Conservation (phyloP, 2,329 filamentous ascomycete genomes). For the Trichocomaceae sp. region DNA sequence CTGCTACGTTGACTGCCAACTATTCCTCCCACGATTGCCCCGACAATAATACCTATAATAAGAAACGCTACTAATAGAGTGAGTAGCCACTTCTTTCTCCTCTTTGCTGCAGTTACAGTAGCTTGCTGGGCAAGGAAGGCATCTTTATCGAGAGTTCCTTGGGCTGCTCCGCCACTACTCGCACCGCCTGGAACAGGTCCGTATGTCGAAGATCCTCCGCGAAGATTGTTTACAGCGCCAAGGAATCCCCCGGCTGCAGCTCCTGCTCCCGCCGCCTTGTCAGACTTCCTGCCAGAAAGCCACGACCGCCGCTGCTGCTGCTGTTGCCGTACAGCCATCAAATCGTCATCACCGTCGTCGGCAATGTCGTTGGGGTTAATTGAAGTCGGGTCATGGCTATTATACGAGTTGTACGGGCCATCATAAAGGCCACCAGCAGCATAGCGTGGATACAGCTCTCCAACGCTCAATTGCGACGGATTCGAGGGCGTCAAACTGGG, state of each 20-base stretch:
- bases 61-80: slow-evolving; percentile 41
- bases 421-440: slow-evolving; percentile 43
- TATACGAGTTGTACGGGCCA: slow-evolving; percentile 51
- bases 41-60: slow-evolving; percentile 60
- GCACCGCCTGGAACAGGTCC: slow-evolving; percentile 44
- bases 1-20: slow-evolving; percentile 50
- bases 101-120: slow-evolving; percentile 46
- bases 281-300: slow-evolving; percentile 42
- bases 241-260: slow-evolving; percentile 33
- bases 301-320: slow-evolving; percentile 47
- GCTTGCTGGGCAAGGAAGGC: slow-evolving; percentile 58
- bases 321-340: slow-evolving; percentile 48
- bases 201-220: slow-evolving; percentile 45
- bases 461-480: slow-evolving; percentile 47
- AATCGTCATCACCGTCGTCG: slow-evolving; percentile 83
- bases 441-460: slow-evolving; percentile 30
- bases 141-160: slow-evolving; percentile 51
- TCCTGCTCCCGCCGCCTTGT: slow-evolving; percentile 31
- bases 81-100: slow-evolving; percentile 63
- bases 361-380: slow-evolving; percentile 74
- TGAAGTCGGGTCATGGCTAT: slow-evolving; percentile 43
- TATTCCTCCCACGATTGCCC: slow-evolving; percentile 67
- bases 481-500: slow-evolving; percentile 23
- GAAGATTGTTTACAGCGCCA: slow-evolving; percentile 33
- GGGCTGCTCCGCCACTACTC: slow-evolving; percentile 22